phyloP scores from a whole-genome alignment of 148 eudicot species.

The Cornus controversa region DNA sequence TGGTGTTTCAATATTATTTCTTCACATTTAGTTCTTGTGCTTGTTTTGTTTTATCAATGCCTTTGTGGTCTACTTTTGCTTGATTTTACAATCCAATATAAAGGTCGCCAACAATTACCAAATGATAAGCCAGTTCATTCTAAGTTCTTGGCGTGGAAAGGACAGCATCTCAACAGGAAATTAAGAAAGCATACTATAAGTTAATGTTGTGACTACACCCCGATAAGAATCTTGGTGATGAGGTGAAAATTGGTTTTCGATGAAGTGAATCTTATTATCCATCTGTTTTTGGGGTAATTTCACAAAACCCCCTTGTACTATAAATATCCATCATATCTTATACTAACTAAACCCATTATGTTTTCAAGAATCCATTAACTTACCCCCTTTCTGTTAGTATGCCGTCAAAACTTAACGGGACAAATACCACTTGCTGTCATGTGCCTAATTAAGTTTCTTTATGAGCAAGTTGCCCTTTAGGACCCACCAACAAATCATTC shows the following conservation, averaged over 20 bases:
- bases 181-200: conserved; percentile 85
- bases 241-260: conserved; percentile 34
- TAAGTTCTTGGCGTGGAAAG: conserved; percentile 87
- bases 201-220: conserved; percentile 74
- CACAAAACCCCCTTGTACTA: no score
- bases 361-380: no score
- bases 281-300: no score
- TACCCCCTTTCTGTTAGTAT: no score
- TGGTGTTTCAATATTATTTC: background rate
- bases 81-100: background rate
- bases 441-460: no score
- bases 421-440: no score
- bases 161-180: conserved; percentile 79
- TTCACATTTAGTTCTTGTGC: background rate
- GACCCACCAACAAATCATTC: no score
- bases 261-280: background rate
- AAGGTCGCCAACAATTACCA: background rate
- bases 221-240: conserved; percentile 77
- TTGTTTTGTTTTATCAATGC: background rate
- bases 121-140: background rate
- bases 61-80: background rate
- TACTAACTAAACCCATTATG: no score
- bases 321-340: no score
- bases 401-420: no score
- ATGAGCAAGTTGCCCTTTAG: no score